A percentile compares a stretch with the other conserved stretches of the same genome.
phyloP scores from a whole-genome alignment of 2,329 filamentous ascomycete genomes.

The Thielaviopsis euricoi region DNA sequence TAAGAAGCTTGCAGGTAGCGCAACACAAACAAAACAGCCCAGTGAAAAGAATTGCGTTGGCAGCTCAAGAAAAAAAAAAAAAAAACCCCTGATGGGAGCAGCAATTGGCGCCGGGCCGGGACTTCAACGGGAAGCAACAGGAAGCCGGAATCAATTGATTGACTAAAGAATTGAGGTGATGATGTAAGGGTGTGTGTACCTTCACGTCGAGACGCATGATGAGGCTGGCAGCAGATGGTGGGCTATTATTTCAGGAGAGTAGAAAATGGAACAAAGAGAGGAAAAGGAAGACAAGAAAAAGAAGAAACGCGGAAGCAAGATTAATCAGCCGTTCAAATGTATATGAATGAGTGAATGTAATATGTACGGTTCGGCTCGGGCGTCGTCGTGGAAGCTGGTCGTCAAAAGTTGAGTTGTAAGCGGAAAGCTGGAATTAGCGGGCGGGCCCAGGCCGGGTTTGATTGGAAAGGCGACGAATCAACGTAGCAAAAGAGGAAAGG shows the following conservation, averaged over 20 bases:
- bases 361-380: neutral
- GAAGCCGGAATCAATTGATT: neutral
- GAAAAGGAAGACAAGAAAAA: no score
- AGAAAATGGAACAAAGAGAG: neutral
- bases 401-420: neutral
- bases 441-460: neutral
- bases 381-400: neutral
- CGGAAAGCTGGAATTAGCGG: neutral
- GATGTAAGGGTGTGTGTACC: conserved; percentile 6
- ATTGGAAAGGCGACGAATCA: neutral
- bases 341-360: neutral
- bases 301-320: neutral
- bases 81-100: neutral
- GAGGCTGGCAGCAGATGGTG: neutral
- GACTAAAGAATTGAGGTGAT: neutral
- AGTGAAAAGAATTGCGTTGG: neutral
- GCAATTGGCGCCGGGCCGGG: neutral
- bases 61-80: no score
- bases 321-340: neutral
- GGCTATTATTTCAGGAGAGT: neutral
- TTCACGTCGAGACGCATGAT: conserved; percentile 15
- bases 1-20: neutral
- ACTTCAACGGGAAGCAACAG: neutral
- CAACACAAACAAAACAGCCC: neutral
- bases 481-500: neutral